Conservation (phyloP, 306 rosid genomes). For the Vachellia pachyceras region DNA sequence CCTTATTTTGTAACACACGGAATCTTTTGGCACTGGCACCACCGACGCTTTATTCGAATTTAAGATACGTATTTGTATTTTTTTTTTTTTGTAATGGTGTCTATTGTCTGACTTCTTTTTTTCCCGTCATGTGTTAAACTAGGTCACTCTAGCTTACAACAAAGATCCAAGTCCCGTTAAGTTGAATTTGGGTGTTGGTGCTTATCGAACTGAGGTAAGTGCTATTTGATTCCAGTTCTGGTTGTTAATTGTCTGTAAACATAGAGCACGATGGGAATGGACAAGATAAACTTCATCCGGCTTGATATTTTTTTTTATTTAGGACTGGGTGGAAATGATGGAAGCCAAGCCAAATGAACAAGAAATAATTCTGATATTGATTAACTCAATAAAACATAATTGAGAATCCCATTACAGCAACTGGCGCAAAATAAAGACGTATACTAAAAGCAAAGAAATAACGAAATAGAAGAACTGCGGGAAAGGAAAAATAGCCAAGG, state of each 20-base stretch:
- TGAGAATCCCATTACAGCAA: too few relatives aligned
- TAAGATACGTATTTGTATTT: not conserved
- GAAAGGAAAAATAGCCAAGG: too few relatives aligned
- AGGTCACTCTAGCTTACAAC: slow-evolving; percentile 95
- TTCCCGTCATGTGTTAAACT: slow-evolving; percentile 7
- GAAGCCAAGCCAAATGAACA: not conserved
- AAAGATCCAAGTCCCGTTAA: slow-evolving; percentile 88
- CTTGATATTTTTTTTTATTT: not conserved
- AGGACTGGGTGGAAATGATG: not conserved
- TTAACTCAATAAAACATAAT: not conserved
- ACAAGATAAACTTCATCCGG: not conserved
- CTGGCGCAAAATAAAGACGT: too few relatives aligned
- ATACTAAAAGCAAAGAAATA: too few relatives aligned
- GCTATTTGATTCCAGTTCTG: not conserved
- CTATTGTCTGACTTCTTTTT: not conserved
- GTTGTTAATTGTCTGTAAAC: not conserved
- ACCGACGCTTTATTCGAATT: not conserved
- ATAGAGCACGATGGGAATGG: not conserved
- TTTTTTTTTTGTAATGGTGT: not conserved
- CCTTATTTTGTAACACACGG: not conserved
- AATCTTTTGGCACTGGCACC: not conserved
- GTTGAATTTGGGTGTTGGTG: slow-evolving; percentile 97
- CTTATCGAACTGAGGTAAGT: slow-evolving; percentile 96
- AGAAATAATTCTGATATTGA: not conserved
- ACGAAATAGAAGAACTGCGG: too few relatives aligned